A percentile compares a stretch with the other conserved stretches of the same genome.
These are phyloP conservation scores for Falciphora oryzae DNA, from an alignment of 2,329 filamentous ascomycete species.

Conservation along the genomic window DNA sequence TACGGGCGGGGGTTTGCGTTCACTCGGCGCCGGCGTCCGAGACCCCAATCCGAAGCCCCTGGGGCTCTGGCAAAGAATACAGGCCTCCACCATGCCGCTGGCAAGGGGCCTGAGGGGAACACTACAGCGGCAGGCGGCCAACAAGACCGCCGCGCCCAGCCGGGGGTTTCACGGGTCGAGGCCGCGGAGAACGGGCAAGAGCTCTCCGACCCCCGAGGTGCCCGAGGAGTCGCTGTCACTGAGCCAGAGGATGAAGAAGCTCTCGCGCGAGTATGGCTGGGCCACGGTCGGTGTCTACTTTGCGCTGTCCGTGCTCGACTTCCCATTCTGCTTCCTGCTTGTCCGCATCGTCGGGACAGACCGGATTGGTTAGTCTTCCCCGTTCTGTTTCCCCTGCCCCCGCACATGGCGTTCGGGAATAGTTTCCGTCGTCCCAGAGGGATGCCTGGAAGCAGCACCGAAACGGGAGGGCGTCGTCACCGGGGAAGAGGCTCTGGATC, in stretches of 20 bases:
- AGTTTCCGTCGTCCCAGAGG: neutral
- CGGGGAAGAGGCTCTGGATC: conserved; percentile 8
- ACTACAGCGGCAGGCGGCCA: neutral
- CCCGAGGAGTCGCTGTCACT: conserved; percentile 41
- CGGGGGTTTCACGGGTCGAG: conserved; percentile 24
- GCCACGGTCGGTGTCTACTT: conserved; percentile 88
- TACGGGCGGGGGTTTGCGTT: neutral
- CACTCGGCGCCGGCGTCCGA: neutral
- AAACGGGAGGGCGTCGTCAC: too few relatives aligned
- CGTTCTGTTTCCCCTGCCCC: neutral
- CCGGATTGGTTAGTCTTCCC: conserved; percentile 59
- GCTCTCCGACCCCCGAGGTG: neutral
- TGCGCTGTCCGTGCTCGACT: conserved; percentile 75
- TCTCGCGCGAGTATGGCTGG: conserved; percentile 93
- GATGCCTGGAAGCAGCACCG: too few relatives aligned
- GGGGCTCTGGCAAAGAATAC: too few relatives aligned
- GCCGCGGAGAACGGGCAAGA: conserved; percentile 16
- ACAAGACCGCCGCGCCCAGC: conserved; percentile 10
- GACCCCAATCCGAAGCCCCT: neutral
- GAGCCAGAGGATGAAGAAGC: conserved; percentile 68
- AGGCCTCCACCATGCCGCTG: neutral
- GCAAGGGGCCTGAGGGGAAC: neutral
- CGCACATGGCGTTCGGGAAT: neutral
- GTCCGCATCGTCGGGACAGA: conserved; percentile 81
- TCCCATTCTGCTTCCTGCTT: conserved; percentile 89